These are phyloP conservation scores for Gillenia trifoliata DNA, from an alignment of 306 rosid species.

Conservation along the genomic window DNA sequence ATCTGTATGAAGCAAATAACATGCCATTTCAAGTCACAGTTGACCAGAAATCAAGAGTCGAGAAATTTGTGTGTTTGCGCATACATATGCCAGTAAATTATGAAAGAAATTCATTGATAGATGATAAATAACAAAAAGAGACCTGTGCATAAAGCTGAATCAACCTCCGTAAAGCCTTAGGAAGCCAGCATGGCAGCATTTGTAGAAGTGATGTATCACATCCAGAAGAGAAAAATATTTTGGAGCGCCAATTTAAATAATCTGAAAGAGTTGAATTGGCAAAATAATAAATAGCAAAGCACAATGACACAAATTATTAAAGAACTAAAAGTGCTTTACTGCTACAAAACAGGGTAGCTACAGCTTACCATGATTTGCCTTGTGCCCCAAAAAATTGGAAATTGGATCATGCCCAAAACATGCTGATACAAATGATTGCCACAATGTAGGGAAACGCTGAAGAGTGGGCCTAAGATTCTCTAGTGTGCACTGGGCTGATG, in stretches of 20 bases:
- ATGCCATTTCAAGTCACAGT: neutral
- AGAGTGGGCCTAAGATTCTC: constrained; percentile 86
- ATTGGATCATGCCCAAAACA: constrained; percentile 73
- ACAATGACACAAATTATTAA: constrained; percentile 1
- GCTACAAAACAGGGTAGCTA: constrained; percentile 15
- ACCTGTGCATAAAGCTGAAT: constrained; percentile 92
- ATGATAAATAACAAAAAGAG: constrained; percentile 22
- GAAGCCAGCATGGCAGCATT: constrained; percentile 97
- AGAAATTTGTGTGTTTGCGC: too few species aligned
- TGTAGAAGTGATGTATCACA: constrained; percentile 87
- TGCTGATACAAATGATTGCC: constrained; percentile 75
- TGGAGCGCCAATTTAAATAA: constrained; percentile 80
- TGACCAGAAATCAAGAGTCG: neutral
- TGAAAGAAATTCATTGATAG: neutral
- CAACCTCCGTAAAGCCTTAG: constrained; percentile 77
- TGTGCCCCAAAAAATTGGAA: constrained; percentile 45
- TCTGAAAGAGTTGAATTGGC: constrained; percentile 60
- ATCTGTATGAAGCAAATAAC: neutral
- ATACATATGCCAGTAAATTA: neutral
- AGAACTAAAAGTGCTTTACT: neutral
- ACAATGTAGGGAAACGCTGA: constrained; percentile 79
- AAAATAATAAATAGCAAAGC: constrained; percentile 12
- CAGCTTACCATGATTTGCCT: constrained; percentile 68
- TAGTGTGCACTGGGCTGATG: constrained; percentile 88
- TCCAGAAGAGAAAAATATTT: constrained; percentile 76